phyloP scores from a whole-genome alignment of 148 eudicot genomes.

The Chenopodium quinoa region DNA sequence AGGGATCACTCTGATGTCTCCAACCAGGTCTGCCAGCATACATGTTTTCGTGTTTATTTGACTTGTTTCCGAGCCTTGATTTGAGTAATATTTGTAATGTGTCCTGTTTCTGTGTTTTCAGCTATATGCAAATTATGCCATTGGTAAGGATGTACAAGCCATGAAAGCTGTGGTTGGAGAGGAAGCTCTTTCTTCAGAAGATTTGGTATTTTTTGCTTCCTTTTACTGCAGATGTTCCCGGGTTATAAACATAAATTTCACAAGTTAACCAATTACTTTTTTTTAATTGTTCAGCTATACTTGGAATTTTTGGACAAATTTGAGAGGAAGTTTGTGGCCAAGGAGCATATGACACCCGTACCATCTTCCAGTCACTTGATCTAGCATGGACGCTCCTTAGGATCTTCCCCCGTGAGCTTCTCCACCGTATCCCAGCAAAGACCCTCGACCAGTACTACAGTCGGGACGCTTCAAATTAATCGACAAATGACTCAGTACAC shows the following conservation, averaged over 20 bases:
- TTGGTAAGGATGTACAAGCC: constrained; percentile 99
- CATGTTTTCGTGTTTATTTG: not conserved
- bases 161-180: constrained; percentile 99
- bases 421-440: constrained; percentile 99
- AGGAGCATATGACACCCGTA: constrained; percentile 96
- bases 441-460: constrained; percentile 89
- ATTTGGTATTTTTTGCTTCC: constrained; percentile 52
- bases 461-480: constrained; percentile 74
- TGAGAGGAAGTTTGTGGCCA: constrained; percentile 91
- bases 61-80: not conserved
- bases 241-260: not conserved
- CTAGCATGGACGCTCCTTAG: constrained; percentile 95
- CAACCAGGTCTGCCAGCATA: constrained; percentile 58
- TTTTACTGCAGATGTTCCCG: not conserved
- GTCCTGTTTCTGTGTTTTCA: constrained; percentile 25
- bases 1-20: constrained; percentile 98
- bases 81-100: not conserved
- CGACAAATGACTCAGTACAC: not conserved
- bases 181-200: constrained; percentile 99
- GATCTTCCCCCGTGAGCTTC: constrained; percentile 96
- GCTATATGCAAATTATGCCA: constrained; percentile 98
- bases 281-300: constrained; percentile 54
- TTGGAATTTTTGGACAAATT: constrained; percentile 94
- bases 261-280: not conserved
- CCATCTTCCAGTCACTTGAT: constrained; percentile 96